Percentiles rank a stretch among this genome's conserved stretches.
Evolutionary conservation across 208 protist species (phyloP).

Genomic region (Acanthamoeba healyi): DNA sequence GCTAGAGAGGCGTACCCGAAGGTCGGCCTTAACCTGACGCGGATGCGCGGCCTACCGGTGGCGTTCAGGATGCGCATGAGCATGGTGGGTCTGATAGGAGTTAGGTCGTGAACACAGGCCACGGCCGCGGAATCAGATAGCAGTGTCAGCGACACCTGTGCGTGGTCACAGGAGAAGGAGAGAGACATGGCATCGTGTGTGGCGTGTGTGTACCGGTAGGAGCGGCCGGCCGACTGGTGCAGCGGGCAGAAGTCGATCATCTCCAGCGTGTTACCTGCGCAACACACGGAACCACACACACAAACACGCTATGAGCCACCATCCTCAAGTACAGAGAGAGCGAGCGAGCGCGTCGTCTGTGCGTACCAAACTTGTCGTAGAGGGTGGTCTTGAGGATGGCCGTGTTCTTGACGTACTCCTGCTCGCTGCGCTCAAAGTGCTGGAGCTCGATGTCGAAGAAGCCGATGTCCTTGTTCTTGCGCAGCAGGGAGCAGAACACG

Average conservation of each 20-base stretch:
- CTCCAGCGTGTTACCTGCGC: conserved; percentile 47
- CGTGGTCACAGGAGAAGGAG: not conserved
- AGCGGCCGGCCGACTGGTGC: conserved; percentile 18
- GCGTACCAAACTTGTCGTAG: conserved; percentile 79
- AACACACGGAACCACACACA: not conserved
- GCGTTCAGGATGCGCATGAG: conserved; percentile 82
- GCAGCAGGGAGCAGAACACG: conserved; percentile 85
- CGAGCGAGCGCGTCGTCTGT: not conserved
- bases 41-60: conserved; percentile 79
- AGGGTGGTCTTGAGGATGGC: conserved; percentile 83
- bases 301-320: not conserved
- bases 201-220: conserved; percentile 51
- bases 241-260: conserved; percentile 74
- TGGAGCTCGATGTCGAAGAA: conserved; percentile 86
- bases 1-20: conserved; percentile 79
- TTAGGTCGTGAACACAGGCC: not conserved
- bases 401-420: conserved; percentile 85
- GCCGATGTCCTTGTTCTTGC: conserved; percentile 80
- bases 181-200: no score
- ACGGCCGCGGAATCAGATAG: not conserved
- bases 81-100: conserved; percentile 50
- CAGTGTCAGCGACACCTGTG: not conserved
- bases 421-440: conserved; percentile 83
- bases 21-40: conserved; percentile 84
- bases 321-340: not conserved